Base-by-base conservation (phyloP, 208 protist species). In the Wallacemonas rigidus region DNA sequence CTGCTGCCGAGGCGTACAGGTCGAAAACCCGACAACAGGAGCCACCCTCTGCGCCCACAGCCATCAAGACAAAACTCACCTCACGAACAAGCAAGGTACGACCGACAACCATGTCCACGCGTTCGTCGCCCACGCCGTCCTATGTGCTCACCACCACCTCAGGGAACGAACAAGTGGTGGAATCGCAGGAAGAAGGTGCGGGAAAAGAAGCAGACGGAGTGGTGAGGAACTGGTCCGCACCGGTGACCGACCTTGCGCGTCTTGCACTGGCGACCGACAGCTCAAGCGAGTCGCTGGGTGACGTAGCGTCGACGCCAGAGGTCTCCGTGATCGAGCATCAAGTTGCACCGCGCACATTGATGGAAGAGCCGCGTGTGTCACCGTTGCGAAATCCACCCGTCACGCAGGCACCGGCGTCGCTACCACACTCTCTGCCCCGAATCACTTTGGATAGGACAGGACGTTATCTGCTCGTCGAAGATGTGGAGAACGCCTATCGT, bases 401-500 rank as follows among this genome's bases (percentile, higher is more conserved):
- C 26, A 26, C 26, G 26, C 26, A 50, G 45, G 45, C 45, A 6
- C 8, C 12, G 6, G 45, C 45, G 8, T 12, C 6, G 8, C 45
- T 12, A 50, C 45, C 45, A 14, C 45, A 12, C 45, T 12, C 6
- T 50, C 6, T 50, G 45, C 12, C 45, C 6, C 53, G 53, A 57
- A 8, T 57, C 6, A 57, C 26, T 0, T 36, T 57, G 11, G 53
- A 6, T 17, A 0, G 8, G 5, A 63, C 57, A 12, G 38, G 57
- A n/a, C 57, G 44, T 14, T 63, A 45, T 63, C 39, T 63, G n/a
- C 36, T 63, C 11, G 57, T 63, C 11, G 57, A 63, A n/a, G 17
- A 63, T 5, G 38, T 44, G 36, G 6, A 63, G 9, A 38, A 63
- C 57, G 57, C 39, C 6, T 44, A 1, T 40, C 5, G 36, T 12